Evolutionary conservation across 768 basidiomycete species (phyloP), one percentile per base, ranked within the genome.

Genomic region (Serendipita sp.): DNA sequence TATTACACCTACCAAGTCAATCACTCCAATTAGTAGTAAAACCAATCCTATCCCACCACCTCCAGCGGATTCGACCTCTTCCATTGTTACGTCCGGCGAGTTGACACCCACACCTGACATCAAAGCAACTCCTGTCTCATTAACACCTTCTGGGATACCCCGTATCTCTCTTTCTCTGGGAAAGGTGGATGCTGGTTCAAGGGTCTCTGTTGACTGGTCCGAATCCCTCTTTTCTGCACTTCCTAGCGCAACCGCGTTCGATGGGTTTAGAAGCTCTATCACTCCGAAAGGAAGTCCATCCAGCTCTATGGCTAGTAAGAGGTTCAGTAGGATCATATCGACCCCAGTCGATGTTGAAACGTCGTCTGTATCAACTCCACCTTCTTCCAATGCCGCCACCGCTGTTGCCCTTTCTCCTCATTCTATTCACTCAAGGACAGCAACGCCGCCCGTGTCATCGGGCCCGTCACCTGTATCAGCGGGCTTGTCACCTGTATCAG

Each of bases 111-210:
- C 41, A 13, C 41, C 41, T 5, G 41, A 41, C 13, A 41, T 41
- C 41, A 41, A 41, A 41, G 41, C 48, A n/a, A 18, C 48, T 34
- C 48, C 18, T 53, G 18, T 53, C 48, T 53, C 16, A 18, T 53
- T n/a, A 53, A 53, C 18, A 18, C 8, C 16, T 53, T 34, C 16
- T 60, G 35, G 28, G 8, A 37, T 60, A 11, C 56, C 56, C n/a
- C 56, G 56, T 8, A 60, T 60, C 10, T 60, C 56, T 37, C 56
- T 60, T 38, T 60, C 56, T n/a, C 56, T 60, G n/a, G 56, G 56
- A 4, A n/a, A n/a, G 4, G 35, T n/a, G 56, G 56, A 60, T 35
- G 10, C 10, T 10, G 56, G 56, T 5, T n/a, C 24, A 60, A n/a
- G 30, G 18, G 30, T 11, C 16, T 34, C 56, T 18, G 37, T 60